Conservation (phyloP, 2,329 filamentous ascomycete genomes). For the Eutypa lata region DNA sequence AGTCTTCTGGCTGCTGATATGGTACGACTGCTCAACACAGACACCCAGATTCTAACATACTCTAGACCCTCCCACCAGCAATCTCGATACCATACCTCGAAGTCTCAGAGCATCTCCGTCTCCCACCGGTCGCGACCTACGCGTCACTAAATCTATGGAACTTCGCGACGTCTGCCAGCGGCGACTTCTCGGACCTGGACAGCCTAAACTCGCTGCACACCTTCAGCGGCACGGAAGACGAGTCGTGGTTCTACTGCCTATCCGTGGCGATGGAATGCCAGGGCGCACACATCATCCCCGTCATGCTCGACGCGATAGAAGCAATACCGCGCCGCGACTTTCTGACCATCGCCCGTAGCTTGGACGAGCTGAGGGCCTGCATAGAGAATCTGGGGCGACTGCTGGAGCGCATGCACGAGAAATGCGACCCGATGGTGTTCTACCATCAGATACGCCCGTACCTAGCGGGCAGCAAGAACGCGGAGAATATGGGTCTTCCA, state of each 20-base stretch:
- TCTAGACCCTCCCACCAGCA: conserved; percentile 64
- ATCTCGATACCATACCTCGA: conserved; percentile 74
- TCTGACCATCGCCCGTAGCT: conserved; percentile 55
- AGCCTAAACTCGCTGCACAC: conserved; percentile 72
- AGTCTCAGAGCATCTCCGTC: conserved; percentile 69
- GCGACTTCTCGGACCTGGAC: conserved; percentile 62
- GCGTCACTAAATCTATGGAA: conserved; percentile 89
- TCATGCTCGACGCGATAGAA: conserved; percentile 74
- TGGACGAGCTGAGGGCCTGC: conserved; percentile 63
- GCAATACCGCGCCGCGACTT: conserved; percentile 62
- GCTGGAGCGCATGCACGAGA: conserved; percentile 82
- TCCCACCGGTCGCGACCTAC: conserved; percentile 89
- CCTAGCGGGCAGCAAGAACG: conserved; percentile 88
- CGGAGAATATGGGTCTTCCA: conserved; percentile 79
- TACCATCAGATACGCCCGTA: conserved; percentile 87
- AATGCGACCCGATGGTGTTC: conserved; percentile 82
- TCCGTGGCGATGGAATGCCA: conserved; percentile 87
- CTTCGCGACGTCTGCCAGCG: conserved; percentile 59
- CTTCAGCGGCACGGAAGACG: conserved; percentile 84
- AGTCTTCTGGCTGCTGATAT: too few species aligned
- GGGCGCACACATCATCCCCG: conserved; percentile 69
- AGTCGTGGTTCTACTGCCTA: conserved; percentile 92
- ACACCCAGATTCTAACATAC: conserved; percentile 15
- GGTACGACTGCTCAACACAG: too few species aligned
- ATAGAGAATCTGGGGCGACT: conserved; percentile 66